phyloP scores from a whole-genome alignment of 306 rosid species.

The Prunus kanzakura region DNA sequence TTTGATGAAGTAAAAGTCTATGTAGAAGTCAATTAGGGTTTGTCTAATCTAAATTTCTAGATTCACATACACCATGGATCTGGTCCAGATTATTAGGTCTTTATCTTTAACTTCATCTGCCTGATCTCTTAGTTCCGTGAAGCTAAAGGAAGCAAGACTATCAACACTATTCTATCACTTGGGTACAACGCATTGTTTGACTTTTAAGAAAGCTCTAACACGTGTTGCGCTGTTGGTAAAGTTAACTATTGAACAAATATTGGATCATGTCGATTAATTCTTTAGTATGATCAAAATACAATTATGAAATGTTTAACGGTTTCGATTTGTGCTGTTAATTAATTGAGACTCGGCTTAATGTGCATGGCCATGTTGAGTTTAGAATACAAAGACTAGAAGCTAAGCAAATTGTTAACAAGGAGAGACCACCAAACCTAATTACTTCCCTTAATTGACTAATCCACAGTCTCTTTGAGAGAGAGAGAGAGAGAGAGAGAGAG shows the following conservation, averaged over 20 bases:
- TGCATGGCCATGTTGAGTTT: not conserved
- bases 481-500: too few species aligned
- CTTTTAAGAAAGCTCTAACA: not conserved
- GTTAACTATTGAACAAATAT: not conserved
- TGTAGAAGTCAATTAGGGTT: not conserved
- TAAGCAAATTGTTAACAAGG: not conserved
- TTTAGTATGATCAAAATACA: not conserved
- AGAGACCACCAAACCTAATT: not conserved
- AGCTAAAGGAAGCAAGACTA: not conserved
- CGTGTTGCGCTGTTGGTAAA: not conserved
- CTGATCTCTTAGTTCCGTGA: not conserved
- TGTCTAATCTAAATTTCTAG: not conserved
- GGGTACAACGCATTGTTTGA: not conserved
- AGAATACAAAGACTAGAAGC: not conserved
- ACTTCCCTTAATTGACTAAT: not conserved
- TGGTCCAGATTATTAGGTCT: too few species aligned
- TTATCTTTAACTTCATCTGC: not conserved
- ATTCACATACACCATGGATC: not conserved
- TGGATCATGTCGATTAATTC: not conserved
- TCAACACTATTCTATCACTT: not conserved
- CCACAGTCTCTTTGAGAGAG: not conserved
- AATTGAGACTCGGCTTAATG: not conserved
- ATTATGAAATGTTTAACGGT: not conserved
- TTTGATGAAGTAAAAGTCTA: not conserved
- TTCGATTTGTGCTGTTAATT: not conserved